A percentile compares a stretch with the other conserved stretches of the same genome.
Conservation (phyloP, 176 grass and related monocot genomes). For the Oryza meyeriana region DNA sequence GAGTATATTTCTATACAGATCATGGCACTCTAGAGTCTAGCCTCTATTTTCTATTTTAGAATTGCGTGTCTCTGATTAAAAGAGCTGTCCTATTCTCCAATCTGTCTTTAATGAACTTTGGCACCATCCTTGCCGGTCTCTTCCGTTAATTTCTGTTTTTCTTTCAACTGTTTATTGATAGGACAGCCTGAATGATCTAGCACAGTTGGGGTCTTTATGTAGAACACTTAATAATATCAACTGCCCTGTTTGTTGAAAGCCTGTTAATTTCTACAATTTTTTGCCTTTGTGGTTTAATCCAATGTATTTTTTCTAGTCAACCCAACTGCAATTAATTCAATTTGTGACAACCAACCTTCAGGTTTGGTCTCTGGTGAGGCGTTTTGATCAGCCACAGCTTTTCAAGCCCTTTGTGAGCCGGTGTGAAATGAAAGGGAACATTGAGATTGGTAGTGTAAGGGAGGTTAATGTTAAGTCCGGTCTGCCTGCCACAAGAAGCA, state of each 20-base stretch:
- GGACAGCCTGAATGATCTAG: background rate
- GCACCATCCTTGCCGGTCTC: constrained; percentile 3
- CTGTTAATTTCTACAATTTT: background rate
- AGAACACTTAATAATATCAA: constrained; percentile 20
- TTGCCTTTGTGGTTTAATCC: background rate
- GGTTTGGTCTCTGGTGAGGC: constrained; percentile 98
- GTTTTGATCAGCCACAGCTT: constrained; percentile 93
- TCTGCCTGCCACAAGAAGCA: constrained; percentile 84
- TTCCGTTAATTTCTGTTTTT: constrained; percentile 26
- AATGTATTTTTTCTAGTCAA: background rate
- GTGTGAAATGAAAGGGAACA: constrained; percentile 77
- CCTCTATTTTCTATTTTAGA: background rate
- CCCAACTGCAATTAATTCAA: background rate
- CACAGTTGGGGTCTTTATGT: constrained; percentile 13
- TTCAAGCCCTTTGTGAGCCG: constrained; percentile 97
- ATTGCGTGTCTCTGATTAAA: constrained; percentile 8
- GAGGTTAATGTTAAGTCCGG: constrained; percentile 96
- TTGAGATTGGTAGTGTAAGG: constrained; percentile 84
- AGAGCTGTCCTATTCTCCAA: constrained; percentile 29
- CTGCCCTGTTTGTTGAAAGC: background rate
- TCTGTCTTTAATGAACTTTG: constrained; percentile 16
- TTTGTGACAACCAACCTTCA: constrained; percentile 21
- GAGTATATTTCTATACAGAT: background rate
- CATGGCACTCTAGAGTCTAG: constrained; percentile 13
- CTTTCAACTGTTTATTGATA: constrained; percentile 19